phyloP scores from a whole-genome alignment of 345 rosid species.

The Pugionium dolabratum region DNA sequence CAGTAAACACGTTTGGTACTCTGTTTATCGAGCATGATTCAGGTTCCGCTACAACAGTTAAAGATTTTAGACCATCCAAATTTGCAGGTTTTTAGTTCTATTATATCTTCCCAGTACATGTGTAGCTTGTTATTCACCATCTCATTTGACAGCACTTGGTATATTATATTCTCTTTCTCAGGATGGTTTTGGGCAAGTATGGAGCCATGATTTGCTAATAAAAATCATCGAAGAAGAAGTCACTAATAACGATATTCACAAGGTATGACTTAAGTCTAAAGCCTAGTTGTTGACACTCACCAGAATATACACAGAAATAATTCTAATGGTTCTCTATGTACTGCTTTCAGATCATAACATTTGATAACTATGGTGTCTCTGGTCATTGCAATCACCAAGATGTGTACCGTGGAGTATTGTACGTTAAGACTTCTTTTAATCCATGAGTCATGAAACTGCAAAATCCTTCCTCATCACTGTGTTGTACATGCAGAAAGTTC shows the following conservation, averaged over 20 bases:
- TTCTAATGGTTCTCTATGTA: slow-evolving; percentile 1
- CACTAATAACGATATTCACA: slow-evolving; percentile 46
- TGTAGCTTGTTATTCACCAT: slow-evolving; percentile 14
- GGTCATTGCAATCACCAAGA: slow-evolving; percentile 86
- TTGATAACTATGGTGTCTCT: slow-evolving; percentile 75
- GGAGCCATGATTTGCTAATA: slow-evolving; percentile 66
- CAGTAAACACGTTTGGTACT: slow-evolving; percentile 17
- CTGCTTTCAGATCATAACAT: slow-evolving; percentile 64
- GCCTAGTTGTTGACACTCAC: slow-evolving; percentile 11
- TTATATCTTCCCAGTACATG: not conserved
- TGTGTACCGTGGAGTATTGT: slow-evolving; percentile 69
- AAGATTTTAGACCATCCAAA: slow-evolving; percentile 66
- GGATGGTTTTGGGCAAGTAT: slow-evolving; percentile 84
- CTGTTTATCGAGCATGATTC: slow-evolving; percentile 18
- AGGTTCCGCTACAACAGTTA: slow-evolving; percentile 67
- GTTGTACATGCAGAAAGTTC: slow-evolving; percentile 53
- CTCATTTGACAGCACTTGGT: not conserved
- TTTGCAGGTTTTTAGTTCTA: slow-evolving; percentile 57
- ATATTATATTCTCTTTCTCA: slow-evolving; percentile 38
- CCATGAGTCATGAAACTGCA: slow-evolving; percentile 2
- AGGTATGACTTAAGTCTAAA: slow-evolving; percentile 46
- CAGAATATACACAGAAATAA: not conserved
- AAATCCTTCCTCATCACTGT: slow-evolving; percentile 23
- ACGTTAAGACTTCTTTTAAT: slow-evolving; percentile 34
- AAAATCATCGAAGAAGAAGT: slow-evolving; percentile 66